Conservation (phyloP, 352 stramenopile species). For the Blastocystis sp. region DNA sequence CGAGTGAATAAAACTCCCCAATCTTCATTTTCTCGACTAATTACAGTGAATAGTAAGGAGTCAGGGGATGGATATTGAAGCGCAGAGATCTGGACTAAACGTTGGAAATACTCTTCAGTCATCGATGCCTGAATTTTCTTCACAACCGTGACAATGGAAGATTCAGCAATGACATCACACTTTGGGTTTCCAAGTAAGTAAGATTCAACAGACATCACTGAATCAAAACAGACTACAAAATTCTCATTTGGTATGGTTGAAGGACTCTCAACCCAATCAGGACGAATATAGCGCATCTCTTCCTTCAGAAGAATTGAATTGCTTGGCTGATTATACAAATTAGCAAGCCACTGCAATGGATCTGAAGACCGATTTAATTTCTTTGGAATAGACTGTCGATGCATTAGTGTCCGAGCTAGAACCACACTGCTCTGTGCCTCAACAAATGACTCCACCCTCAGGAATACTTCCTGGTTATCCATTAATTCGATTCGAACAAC, state of each 20-base stretch:
- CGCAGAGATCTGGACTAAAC: constrained; percentile 17
- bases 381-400: background rate
- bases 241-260: background rate
- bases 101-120: background rate
- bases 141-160: background rate
- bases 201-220: background rate
- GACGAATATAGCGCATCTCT: background rate
- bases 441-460: background rate
- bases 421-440: background rate
- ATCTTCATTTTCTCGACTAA: background rate
- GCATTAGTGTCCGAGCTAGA: background rate
- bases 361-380: background rate
- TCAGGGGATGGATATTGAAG: constrained; percentile 28
- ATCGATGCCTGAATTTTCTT: background rate
- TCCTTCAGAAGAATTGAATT: background rate
- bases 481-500: background rate
- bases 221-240: background rate
- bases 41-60: background rate
- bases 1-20: constrained; percentile 25
- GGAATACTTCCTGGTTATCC: background rate
- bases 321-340: background rate
- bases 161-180: background rate
- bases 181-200: background rate
- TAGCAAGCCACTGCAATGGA: background rate
- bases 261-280: background rate